These are phyloP conservation scores for Aspergillus fumigatiaffinis DNA, from an alignment of 2,329 filamentous ascomycete genomes.

Conservation along the genomic window DNA sequence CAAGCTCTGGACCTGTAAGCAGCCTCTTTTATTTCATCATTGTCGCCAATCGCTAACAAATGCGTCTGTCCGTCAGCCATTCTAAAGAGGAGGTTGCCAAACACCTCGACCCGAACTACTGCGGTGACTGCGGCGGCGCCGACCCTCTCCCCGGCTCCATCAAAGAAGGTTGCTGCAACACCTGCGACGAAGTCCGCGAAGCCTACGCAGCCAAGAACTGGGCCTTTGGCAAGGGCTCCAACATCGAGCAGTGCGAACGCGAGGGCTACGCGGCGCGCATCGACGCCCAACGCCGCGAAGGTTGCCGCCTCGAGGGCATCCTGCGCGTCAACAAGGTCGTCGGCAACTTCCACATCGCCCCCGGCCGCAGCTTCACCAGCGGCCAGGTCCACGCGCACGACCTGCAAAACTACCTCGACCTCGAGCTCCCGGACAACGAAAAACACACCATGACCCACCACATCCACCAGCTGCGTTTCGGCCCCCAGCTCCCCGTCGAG, in stretches of 20 bases:
- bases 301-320: slow-evolving; percentile 87
- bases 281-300: slow-evolving; percentile 82
- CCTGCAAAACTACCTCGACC: slow-evolving; percentile 88
- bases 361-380: slow-evolving; percentile 91
- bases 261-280: slow-evolving; percentile 91
- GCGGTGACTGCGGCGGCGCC: slow-evolving; percentile 89
- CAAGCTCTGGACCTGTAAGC: slow-evolving; percentile 65
- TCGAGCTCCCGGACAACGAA: slow-evolving; percentile 53
- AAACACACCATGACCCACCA: slow-evolving; percentile 84
- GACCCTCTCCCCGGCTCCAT: slow-evolving; percentile 63
- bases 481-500: slow-evolving; percentile 78
- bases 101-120: slow-evolving; percentile 89
- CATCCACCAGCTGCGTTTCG: slow-evolving; percentile 87
- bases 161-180: slow-evolving; percentile 93
- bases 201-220: slow-evolving; percentile 86
- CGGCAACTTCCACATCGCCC: slow-evolving; percentile 97
- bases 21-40: slow-evolving; percentile 1
- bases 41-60: slow-evolving; percentile 1
- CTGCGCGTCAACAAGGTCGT: slow-evolving; percentile 97
- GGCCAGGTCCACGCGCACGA: slow-evolving; percentile 98
- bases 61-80: slow-evolving; percentile 49
- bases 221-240: slow-evolving; percentile 90
- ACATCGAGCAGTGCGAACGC: slow-evolving; percentile 89
- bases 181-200: slow-evolving; percentile 92
- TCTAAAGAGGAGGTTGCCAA: slow-evolving; percentile 62